Percentiles rank a stretch among this genome's conserved stretches.
Conservation (phyloP, 2,329 filamentous ascomycete species). For the Monosporascus sp. region DNA sequence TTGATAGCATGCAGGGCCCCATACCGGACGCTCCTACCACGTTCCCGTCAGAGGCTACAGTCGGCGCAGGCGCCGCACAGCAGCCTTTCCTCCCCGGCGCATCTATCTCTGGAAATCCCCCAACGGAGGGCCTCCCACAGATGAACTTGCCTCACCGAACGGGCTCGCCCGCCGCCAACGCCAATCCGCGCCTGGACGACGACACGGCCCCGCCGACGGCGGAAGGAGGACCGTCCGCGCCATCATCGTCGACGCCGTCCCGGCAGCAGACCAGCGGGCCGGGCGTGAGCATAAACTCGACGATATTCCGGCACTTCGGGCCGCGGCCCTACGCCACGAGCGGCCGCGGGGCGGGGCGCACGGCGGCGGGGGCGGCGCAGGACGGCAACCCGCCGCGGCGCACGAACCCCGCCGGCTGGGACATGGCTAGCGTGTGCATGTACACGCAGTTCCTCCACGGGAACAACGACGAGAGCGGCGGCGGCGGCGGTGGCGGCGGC, state of each 20-base stretch:
- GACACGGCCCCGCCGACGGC: not conserved
- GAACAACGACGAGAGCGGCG: too few species aligned
- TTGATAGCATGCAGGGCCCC: not conserved
- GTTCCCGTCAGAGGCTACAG: not conserved
- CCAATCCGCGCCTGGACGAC: not conserved
- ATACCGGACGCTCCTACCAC: constrained; percentile 2
- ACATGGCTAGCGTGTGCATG: constrained; percentile 11
- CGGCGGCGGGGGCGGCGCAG: not conserved
- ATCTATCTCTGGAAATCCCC: too few species aligned
- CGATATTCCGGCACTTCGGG: constrained; percentile 5
- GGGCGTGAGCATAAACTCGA: not conserved
- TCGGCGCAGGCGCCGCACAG: not conserved
- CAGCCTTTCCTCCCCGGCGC: not conserved
- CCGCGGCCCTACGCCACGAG: constrained; percentile 10
- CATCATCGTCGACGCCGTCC: not conserved
- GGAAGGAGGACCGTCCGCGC: not conserved
- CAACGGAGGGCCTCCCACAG: not conserved
- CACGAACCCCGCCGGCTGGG: constrained; percentile 11
- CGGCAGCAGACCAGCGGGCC: not conserved
- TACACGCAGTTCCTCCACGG: constrained; percentile 9
- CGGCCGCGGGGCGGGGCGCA: constrained; percentile 4
- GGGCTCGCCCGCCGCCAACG: constrained; percentile 3
- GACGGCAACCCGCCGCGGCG: not conserved
- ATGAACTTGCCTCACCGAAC: constrained; percentile 8
- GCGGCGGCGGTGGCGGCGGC: too few species aligned